Percentiles rank a stretch among this genome's conserved stretches.
These are phyloP conservation scores for Xylaria palmicola DNA, from an alignment of 495 filamentous ascomycete genomes.

Conservation along the genomic window DNA sequence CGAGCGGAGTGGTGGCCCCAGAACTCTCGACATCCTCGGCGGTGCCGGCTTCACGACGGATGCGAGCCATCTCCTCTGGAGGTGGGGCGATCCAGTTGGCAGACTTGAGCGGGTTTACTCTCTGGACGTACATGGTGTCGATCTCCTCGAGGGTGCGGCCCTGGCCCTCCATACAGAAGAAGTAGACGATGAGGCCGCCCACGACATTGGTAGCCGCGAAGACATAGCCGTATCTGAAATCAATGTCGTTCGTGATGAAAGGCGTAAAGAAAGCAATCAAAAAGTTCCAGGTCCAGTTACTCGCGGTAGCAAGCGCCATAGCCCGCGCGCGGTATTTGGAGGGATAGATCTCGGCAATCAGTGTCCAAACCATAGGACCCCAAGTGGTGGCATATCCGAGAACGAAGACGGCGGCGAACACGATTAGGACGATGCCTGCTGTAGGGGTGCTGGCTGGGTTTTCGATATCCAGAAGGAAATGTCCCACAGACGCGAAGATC, in stretches of 20 bases:
- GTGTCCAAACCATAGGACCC: slow-evolving; percentile 78
- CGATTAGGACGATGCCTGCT: slow-evolving; percentile 68
- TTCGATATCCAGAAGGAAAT: slow-evolving; percentile 46
- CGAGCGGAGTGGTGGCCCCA: not conserved
- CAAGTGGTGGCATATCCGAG: slow-evolving; percentile 63
- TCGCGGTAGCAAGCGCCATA: slow-evolving; percentile 69
- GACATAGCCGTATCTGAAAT: slow-evolving; percentile 76
- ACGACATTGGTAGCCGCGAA: slow-evolving; percentile 70
- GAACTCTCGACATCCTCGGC: slow-evolving; percentile 1
- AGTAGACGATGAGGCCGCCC: slow-evolving; percentile 66
- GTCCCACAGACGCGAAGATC: slow-evolving; percentile 71
- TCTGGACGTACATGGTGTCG: slow-evolving; percentile 66
- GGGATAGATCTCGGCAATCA: slow-evolving; percentile 75
- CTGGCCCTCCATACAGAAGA: slow-evolving; percentile 59
- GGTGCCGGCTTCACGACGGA: slow-evolving; percentile 9
- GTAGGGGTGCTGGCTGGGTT: slow-evolving; percentile 46
- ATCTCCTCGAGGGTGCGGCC: slow-evolving; percentile 54
- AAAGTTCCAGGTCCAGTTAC: slow-evolving; percentile 85
- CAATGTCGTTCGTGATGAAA: slow-evolving; percentile 66
- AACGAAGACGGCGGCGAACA: slow-evolving; percentile 73
- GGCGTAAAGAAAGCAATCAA: slow-evolving; percentile 83
- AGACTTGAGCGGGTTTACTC: slow-evolving; percentile 6
- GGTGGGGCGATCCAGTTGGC: slow-evolving; percentile 3
- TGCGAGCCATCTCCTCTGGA: slow-evolving; percentile 10
- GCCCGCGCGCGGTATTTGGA: slow-evolving; percentile 65